Conservation (phyloP, 805 yeast genomes). For the Starmerella vaccinii region DNA sequence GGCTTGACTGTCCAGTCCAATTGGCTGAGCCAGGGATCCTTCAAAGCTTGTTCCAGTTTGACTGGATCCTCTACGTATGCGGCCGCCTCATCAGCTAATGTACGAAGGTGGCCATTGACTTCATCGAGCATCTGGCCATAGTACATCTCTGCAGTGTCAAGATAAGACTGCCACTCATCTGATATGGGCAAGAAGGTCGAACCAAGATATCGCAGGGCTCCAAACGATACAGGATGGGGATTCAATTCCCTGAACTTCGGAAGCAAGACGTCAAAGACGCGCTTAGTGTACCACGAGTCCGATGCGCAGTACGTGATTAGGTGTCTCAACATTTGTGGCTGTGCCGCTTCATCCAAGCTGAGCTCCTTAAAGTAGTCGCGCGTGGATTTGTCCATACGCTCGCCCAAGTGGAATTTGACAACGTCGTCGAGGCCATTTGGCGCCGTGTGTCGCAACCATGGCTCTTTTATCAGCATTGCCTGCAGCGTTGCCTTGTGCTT, state of each 20-base stretch:
- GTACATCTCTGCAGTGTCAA: slow-evolving; percentile 54
- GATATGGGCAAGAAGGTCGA: slow-evolving; percentile 72
- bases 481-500: slow-evolving; percentile 51
- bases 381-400: slow-evolving; percentile 51
- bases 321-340: slow-evolving; percentile 40
- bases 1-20: slow-evolving; percentile 74
- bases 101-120: slow-evolving; percentile 49
- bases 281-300: slow-evolving; percentile 70
- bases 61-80: slow-evolving; percentile 37
- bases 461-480: slow-evolving; percentile 54
- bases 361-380: slow-evolving; percentile 54
- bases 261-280: slow-evolving; percentile 54
- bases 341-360: slow-evolving; percentile 44
- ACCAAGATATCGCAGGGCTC: slow-evolving; percentile 68
- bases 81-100: slow-evolving; percentile 52
- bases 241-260: slow-evolving; percentile 58
- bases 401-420: slow-evolving; percentile 65
- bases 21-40: slow-evolving; percentile 86
- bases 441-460: slow-evolving; percentile 75
- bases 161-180: slow-evolving; percentile 58
- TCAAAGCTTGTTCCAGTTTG: slow-evolving; percentile 26
- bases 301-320: slow-evolving; percentile 73
- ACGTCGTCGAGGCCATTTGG: slow-evolving; percentile 73
- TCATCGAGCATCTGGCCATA: slow-evolving; percentile 49
- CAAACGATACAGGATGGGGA: slow-evolving; percentile 92